Conservation (phyloP, 2,329 filamentous ascomycete species). For the Thermochaetoides dissita region DNA sequence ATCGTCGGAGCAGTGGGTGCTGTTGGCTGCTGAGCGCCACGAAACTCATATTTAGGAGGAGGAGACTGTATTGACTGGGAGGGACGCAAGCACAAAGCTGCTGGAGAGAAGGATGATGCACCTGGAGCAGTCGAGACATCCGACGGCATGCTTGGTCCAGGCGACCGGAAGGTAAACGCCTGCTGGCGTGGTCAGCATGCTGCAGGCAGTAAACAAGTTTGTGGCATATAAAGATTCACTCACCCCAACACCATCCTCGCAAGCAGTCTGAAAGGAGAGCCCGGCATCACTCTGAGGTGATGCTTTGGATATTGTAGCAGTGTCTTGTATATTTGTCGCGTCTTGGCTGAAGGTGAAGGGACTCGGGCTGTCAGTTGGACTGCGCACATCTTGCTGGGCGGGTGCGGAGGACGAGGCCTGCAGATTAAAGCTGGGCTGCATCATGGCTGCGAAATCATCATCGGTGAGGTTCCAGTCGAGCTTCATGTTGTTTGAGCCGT, state of each 20-base stretch:
- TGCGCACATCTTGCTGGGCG: constrained; percentile 22
- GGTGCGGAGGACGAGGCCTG: background rate
- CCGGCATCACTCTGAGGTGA: constrained; percentile 2
- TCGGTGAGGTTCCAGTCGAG: constrained; percentile 28
- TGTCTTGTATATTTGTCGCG: background rate
- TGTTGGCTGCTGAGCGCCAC: constrained; percentile 2
- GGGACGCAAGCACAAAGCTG: constrained; percentile 3
- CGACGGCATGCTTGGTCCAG: background rate
- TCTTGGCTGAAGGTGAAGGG: constrained; percentile 10
- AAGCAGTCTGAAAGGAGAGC: background rate
- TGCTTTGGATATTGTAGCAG: background rate
- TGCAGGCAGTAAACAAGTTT: background rate
- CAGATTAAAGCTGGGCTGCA: constrained; percentile 14
- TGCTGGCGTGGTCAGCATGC: constrained; percentile 2
- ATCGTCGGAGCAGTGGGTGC: background rate
- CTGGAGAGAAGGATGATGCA: background rate
- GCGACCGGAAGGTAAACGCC: constrained; percentile 19
- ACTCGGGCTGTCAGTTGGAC: constrained; percentile 12
- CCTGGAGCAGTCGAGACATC: background rate
- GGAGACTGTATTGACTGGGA: constrained; percentile 1
- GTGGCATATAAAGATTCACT: background rate
- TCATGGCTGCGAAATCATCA: constrained; percentile 2
- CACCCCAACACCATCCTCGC: constrained; percentile 4
- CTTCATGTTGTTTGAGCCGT: constrained; percentile 21
- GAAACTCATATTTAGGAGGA: constrained; percentile 5